Base-by-base conservation (phyloP, 495 filamentous ascomycete species). In the Aspergillus asperescens region DNA sequence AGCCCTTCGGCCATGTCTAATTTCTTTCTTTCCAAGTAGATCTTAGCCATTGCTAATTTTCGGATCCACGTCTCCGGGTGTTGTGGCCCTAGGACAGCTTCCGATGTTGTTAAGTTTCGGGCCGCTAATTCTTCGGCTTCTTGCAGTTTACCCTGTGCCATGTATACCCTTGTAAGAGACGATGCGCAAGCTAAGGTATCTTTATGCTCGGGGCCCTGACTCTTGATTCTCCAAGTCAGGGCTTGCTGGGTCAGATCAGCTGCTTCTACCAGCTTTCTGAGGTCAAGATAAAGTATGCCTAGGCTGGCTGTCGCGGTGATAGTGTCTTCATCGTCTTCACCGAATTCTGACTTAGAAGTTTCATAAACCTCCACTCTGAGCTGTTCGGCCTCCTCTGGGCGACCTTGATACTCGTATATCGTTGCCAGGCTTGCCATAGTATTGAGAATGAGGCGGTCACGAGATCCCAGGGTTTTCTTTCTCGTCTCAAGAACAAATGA, bases 41-140 rank as follows among this genome's bases (percentile, higher is more conserved):
- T 27, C 13, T 31, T 3, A 2, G 40, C 23, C 16, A 58, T n/a
- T 15, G 37, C 31, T 15, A 18, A 15, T 25, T 48, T 59, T 54
- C 48, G 59, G 10, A 9, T 13, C 19, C 55, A 43, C 7, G 64
- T 64, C 5, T 51, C 39, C 9, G 48, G 55, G 54, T 68, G 53
- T 18, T 60, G 32, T 19, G 20, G 27, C n/a, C 64, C 60, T 12
- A 69, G 41, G 23, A 56, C 16, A 32, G 42, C 25, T 51, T 57
- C 53, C 13, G 38, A 28, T n/a, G 10, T 50, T 46, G 55, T 28
- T 9, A 66, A 25, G 13, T 46, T 50, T 31, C 59, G 31, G 18
- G 69, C 57, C 77, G 51, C 9, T 13, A 70, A 35, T 40, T 61
- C 55, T 54, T 71, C 63, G 5, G 67, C 70, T 40, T 66, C 62